These are phyloP conservation scores for Aquilaria malaccensis DNA, from an alignment of 345 rosid species.

Conservation along the genomic window DNA sequence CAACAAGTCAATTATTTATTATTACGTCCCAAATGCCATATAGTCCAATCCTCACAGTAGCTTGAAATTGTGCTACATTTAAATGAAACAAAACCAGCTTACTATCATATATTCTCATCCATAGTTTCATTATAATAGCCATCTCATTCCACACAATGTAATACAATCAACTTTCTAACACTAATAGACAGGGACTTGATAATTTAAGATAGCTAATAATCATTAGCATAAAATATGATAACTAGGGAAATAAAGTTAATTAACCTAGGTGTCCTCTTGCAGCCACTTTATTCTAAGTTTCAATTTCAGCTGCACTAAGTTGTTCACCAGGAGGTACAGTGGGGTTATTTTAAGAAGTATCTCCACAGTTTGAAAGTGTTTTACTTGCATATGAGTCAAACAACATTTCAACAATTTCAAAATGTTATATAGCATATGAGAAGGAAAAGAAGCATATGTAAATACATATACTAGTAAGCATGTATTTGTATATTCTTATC, in stretches of 20 bases:
- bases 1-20: conserved; percentile 15
- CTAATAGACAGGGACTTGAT: neutral
- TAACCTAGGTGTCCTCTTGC: conserved; percentile 51
- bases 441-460: neutral
- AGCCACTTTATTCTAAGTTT: conserved; percentile 63
- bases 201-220: neutral
- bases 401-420: neutral
- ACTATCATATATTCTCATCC: neutral
- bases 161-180: too few relatives aligned
- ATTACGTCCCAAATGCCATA: conserved; percentile 92
- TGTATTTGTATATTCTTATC: neutral
- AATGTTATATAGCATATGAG: neutral
- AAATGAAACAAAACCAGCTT: conserved; percentile 4
- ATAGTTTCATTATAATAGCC: too few relatives aligned
- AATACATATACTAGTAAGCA: neutral
- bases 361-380: conserved; percentile 56
- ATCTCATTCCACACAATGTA: neutral
- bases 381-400: conserved; percentile 40
- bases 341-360: conserved; percentile 41
- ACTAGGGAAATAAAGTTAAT: too few relatives aligned
- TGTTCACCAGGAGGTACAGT: conserved; percentile 47
- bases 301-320: conserved; percentile 59
- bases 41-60: conserved; percentile 89
- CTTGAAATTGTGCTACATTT: conserved; percentile 79
- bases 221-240: too few relatives aligned